Base-by-base conservation (phyloP, 352 stramenopile genomes). In the Globisporangium nodosum region DNA sequence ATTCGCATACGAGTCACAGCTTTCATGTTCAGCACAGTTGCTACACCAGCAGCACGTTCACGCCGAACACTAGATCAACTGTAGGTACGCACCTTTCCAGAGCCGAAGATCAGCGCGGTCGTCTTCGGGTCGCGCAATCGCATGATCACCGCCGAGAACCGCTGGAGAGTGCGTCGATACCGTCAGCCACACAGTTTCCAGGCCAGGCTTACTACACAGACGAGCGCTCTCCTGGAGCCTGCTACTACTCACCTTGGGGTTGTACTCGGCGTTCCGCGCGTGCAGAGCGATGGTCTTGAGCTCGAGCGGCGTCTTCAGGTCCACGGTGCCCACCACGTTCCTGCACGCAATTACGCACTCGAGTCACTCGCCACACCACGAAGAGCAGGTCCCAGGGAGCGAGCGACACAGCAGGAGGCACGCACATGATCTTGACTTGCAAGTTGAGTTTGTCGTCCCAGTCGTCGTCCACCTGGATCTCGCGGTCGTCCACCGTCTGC, bases 211-310 rank as follows among this genome's bases (percentile, higher is more conserved):
- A 24, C 21, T 24, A 1, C 21, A 1, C 21, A 24, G 21, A 24
- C 1, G 21, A 1, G 21, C 21, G 21, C 21, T 24, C 21, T 24
- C 21, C 21, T 24, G 21, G 21, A 24, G 21, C 21, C 21, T 24
- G 21, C 21, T 24, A 24, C 21, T 24, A 24, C 35, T n/a, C 50
- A 96, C 88, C 79, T 97, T 97, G 12, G 97, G 97, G 74, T 99
- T 99, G 75, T 99, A 99, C 78, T 99, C 97, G 7, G 97, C 97
- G 64, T 99, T 99, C 18, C 97, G 89, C 48, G 96, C 96, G 60
- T 98, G 93, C 21, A 98, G 71, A 39, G 97, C 95, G 59, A 99
- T 98, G 49, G 90, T 97, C 73, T 98, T 98, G 24, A 99, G 83
- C 68, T 99, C 96, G 20, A 99, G 74, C 35, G 78, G 81, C 33